A percentile compares a stretch with the other conserved stretches of the same genome.
phyloP scores from a whole-genome alignment of 306 rosid species.

The Clitoria ternatea region DNA sequence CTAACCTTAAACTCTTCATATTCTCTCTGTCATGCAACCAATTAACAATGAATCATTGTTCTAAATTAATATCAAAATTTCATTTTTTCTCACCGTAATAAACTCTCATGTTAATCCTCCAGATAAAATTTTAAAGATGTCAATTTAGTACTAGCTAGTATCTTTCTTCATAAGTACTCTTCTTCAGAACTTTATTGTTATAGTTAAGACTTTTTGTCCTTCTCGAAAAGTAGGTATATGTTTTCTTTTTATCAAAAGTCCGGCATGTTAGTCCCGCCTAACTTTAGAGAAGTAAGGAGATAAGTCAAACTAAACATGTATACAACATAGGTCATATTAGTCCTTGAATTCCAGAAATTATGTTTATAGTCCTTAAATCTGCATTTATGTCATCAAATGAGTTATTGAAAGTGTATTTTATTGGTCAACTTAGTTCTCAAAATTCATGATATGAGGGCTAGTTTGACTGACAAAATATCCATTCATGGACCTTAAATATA shows the following conservation, averaged over 20 bases:
- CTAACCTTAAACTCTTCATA: constrained; percentile 90
- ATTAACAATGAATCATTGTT: neutral
- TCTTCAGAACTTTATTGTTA: too few species aligned
- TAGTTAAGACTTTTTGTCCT: too few species aligned
- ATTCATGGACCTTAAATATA: neutral
- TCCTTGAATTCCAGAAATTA: neutral
- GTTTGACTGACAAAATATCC: neutral
- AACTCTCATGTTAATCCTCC: too few species aligned
- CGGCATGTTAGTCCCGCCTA: too few species aligned
- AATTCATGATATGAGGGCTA: neutral
- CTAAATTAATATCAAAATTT: neutral
- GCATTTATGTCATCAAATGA: too few species aligned
- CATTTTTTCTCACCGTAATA: neutral
- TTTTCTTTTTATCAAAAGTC: too few species aligned
- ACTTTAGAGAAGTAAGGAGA: too few species aligned
- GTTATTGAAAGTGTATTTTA: neutral
- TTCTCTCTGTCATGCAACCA: constrained; percentile 57
- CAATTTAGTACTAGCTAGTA: neutral
- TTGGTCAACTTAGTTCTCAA: neutral
- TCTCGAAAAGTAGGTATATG: too few species aligned
- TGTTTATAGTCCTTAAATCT: neutral
- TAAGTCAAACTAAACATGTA: too few species aligned
- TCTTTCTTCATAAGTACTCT: too few species aligned
- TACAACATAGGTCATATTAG: neutral
- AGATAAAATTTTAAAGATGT: too few species aligned